phyloP scores from a whole-genome alignment of 106 monocot species.

The Alisma plantagoaquatica region DNA sequence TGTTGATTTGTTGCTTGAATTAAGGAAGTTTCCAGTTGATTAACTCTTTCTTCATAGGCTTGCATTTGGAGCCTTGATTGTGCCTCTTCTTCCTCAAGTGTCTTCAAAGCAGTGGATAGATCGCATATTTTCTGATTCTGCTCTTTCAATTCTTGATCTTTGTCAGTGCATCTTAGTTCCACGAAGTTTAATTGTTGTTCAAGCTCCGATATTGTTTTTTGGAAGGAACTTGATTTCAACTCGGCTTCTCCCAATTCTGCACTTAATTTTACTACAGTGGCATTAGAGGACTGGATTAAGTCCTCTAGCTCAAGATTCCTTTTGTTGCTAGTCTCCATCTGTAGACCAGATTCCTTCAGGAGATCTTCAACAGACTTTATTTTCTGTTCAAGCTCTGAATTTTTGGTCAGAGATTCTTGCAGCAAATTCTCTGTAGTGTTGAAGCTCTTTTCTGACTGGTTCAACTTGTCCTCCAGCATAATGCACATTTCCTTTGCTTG shows the following conservation, averaged over 20 bases:
- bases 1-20: constrained; percentile 18
- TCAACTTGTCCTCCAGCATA: constrained; percentile 43
- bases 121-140: constrained; percentile 36
- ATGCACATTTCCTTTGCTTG: constrained; percentile 21
- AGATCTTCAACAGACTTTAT: constrained; percentile 47
- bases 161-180: constrained; percentile 33
- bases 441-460: constrained; percentile 31
- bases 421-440: constrained; percentile 34
- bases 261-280: constrained; percentile 31
- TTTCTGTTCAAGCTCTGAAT: constrained; percentile 50
- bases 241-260: constrained; percentile 39
- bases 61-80: constrained; percentile 23
- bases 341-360: constrained; percentile 24
- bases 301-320: constrained; percentile 51
- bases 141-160: constrained; percentile 31
- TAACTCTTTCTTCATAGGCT: constrained; percentile 43
- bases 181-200: constrained; percentile 37
- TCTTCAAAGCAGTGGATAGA: constrained; percentile 24
- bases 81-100: constrained; percentile 29
- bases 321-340: constrained; percentile 20
- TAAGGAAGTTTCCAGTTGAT: constrained; percentile 53
- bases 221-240: constrained; percentile 30
- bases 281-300: constrained; percentile 28
- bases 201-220: constrained; percentile 43
- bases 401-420: constrained; percentile 32